These are phyloP conservation scores for Micractinium conductrix DNA, from an alignment of 139 green algal species.

Conservation along the genomic window DNA sequence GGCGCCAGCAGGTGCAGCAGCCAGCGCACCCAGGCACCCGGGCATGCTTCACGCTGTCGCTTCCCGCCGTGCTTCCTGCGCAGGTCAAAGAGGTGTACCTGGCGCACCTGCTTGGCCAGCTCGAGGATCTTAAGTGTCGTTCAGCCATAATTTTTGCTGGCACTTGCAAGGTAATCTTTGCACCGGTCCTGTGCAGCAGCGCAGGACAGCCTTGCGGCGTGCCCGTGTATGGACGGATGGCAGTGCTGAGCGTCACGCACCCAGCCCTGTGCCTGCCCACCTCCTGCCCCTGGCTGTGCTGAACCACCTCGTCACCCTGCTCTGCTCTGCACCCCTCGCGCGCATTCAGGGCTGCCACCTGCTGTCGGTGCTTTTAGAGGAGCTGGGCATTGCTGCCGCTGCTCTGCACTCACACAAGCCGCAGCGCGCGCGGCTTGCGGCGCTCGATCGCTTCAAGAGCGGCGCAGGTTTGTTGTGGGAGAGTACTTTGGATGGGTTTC, in stretches of 20 bases:
- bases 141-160: conserved; percentile 91
- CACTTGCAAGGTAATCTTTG: conserved; percentile 80
- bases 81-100: conserved; percentile 98
- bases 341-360: conserved; percentile 48
- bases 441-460: conserved; percentile 80
- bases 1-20: too few species aligned
- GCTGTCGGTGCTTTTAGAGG: conserved; percentile 71
- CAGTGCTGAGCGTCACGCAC: too few species aligned
- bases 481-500: too few species aligned
- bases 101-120: conserved; percentile 76
- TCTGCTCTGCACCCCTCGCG: too few species aligned
- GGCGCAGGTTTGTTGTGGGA: too few species aligned
- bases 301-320: too few species aligned
- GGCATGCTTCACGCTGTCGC: too few species aligned
- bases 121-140: conserved; percentile 71
- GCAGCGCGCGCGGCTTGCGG: conserved; percentile 82
- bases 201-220: too few species aligned
- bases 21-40: too few species aligned
- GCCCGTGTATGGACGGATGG: too few species aligned
- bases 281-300: neutral
- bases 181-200: too few species aligned
- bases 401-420: conserved; percentile 73
- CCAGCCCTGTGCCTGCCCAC: neutral
- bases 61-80: neutral
- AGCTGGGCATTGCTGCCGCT: conserved; percentile 76